These are phyloP conservation scores for Pseudonectria buxi DNA, from an alignment of 2,329 filamentous ascomycete genomes.

Conservation along the genomic window DNA sequence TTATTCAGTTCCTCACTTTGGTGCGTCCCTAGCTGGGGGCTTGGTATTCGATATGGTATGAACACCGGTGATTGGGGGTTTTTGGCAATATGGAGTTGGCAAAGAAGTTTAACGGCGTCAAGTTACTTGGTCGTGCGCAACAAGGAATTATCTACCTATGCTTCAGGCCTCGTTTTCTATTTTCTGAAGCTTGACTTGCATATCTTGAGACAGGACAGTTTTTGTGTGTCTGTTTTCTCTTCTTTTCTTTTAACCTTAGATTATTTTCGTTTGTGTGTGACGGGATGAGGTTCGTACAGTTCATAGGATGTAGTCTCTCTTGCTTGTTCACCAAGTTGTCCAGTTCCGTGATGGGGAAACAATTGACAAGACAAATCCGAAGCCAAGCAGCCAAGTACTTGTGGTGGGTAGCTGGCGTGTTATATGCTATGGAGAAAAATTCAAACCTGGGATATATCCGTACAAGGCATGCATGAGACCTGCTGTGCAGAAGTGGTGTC, in stretches of 20 bases:
- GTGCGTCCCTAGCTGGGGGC: constrained; percentile 8
- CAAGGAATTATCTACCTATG: constrained; percentile 13
- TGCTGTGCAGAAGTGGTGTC: no score
- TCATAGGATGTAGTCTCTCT: no score
- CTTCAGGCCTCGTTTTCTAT: constrained; percentile 11
- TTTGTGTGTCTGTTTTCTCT: background rate
- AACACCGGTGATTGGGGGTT: constrained; percentile 16
- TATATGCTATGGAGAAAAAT: no score
- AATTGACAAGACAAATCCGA: no score
- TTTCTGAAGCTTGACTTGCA: constrained; percentile 10
- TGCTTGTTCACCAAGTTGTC: no score
- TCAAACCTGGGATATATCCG: no score
- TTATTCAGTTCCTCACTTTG: constrained; percentile 11
- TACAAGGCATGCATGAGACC: no score
- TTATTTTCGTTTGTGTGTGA: background rate
- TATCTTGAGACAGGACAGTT: background rate
- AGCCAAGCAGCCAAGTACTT: no score
- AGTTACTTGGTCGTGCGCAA: constrained; percentile 13
- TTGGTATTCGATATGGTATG: constrained; percentile 15
- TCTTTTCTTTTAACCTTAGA: background rate
- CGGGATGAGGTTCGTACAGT: no score
- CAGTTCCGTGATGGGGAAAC: no score
- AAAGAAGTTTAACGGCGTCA: constrained; percentile 23
- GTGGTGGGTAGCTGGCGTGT: no score
- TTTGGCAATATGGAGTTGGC: constrained; percentile 25